Evolutionary conservation across 768 basidiomycete species (phyloP), one percentile per base, ranked within the genome.

Genomic region (Rubroboletus satanas): DNA sequence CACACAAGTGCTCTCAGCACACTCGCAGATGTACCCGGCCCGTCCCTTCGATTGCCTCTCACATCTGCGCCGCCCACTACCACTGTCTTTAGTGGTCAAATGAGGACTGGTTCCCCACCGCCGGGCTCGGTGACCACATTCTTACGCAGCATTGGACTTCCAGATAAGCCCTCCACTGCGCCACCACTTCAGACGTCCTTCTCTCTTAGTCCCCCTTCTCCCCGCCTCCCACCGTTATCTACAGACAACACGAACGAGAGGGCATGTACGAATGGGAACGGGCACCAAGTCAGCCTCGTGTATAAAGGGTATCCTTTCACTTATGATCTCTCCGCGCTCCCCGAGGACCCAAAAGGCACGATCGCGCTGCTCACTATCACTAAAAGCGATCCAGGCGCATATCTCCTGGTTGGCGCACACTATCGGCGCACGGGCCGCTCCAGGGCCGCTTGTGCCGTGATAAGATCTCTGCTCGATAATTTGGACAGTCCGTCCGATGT

Each of bases 361-460:
- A 66, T 70, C 35, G 58, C 61, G 8, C 52, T 70, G 44, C 67
- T 70, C 42, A 55, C 42, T 38, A 49, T 57, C 32, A 70, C 71
- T 41, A 51, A 65, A 31, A 66, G 66, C 23, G 71, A 69, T 56
- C 71, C 69, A 12, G 71, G 69, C 37, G 56, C 69, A 52, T 70
- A 70, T 60, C 31, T 70, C 51, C 42, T 71, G 38, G 56, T 71
- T 26, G 60, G 62, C 11, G 69, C 71, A 31, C 71, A 69, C 60
- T 70, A 70, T 57, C 65, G 69, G 55, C 66, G 71, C 37, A 70
- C 69, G 44, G 69, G 67, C 49, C 70, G 69, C 32, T 54, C 69
- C 51, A 60, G 58, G 50, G 69, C 69, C 48, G 69, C 69, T 12
- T 52, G 69, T 41, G 49, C 63, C 43, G 61, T 70, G 8, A 63